phyloP scores from a whole-genome alignment of 495 filamentous ascomycete genomes.

The Penicillium simplicissimum region DNA sequence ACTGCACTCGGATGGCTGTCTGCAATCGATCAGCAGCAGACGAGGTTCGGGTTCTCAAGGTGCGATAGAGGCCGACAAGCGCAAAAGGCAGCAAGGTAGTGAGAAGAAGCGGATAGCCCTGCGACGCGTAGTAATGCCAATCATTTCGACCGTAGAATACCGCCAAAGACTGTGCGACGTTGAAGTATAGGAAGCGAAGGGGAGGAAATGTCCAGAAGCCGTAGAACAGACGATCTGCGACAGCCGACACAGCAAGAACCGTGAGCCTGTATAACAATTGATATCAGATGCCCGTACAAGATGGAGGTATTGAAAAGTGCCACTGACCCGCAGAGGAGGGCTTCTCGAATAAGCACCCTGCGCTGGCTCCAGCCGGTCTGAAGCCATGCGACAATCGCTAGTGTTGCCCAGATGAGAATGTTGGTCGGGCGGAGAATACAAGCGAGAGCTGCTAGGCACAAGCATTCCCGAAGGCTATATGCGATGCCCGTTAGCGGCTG shows the following conservation, averaged over 20 bases:
- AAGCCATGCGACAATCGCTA: constrained; percentile 49
- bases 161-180: constrained; percentile 80
- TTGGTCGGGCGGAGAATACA: constrained; percentile 92
- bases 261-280: constrained; percentile 38
- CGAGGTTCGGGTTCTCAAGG: constrained; percentile 36
- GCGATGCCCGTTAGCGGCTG: constrained; percentile 20
- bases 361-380: constrained; percentile 44
- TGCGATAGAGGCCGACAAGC: constrained; percentile 61
- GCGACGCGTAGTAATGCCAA: constrained; percentile 88
- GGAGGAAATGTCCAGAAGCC: constrained; percentile 88
- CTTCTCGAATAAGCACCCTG: constrained; percentile 59
- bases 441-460: constrained; percentile 76
- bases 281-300: constrained; percentile 13
- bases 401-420: constrained; percentile 74
- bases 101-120: constrained; percentile 85
- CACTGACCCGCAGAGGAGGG: constrained; percentile 66
- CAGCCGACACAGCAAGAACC: constrained; percentile 60
- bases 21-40: constrained; percentile 28
- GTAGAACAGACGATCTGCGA: constrained; percentile 83
- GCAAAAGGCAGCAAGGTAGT: constrained; percentile 81
- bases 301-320: background rate
- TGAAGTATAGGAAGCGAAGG: constrained; percentile 87
- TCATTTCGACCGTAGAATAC: constrained; percentile 92
- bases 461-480: constrained; percentile 59
- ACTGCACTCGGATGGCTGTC: constrained; percentile 50